Base-by-base conservation (phyloP, 2,329 filamentous ascomycete species). In the Aspergillus fischeri region DNA sequence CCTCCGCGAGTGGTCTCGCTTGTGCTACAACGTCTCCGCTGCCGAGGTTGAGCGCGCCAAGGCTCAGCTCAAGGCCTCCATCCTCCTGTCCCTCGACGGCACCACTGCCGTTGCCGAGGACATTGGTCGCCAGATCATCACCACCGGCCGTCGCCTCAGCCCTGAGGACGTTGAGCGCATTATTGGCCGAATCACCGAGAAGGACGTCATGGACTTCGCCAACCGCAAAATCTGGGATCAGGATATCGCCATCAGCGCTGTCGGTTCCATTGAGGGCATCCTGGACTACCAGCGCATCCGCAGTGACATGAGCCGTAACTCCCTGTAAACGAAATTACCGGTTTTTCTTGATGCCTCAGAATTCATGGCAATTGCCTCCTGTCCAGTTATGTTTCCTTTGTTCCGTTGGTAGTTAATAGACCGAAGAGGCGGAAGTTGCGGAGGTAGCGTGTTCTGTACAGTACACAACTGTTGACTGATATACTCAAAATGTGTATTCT, bases 11-110 rank as follows among this genome's bases (percentile, higher is more conserved):
- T 99, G 94, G 94, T 91, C 93, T 70, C 91, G 94, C 69, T 87
- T 99, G 63, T 94, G 90, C 70, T 88, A 87, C 82, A 90, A 87
- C 78, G 94, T 99, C 70, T 87, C 84, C 72, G 85, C 91, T 73
- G 87, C 92, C 65, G 94, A 99, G 82, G 90, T 92, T 60, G 94
- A 99, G 86, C 93, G 94, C 68, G 94, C 94, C 78, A 99, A 99
- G 86, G 91, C 94, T 64, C 94, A 99, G 83, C 88, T 99, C 71
- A 99, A 99, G 86, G 94, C 94, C 62, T 96, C 92, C 55, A 92
- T 99, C 72, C 90, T 99, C 61, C 87, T 99, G 65, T 96, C 92
- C 53, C 91, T 99, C 32, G 94, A 99, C 76, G 95, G 92, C 77
- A 97, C 94, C 73, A 97, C 94, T 51, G 92, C 94, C 69, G 89